Evolutionary conservation across 306 rosid genomes (phyloP), one percentile per base, ranked within the genome.

Genomic region (Argentina anserina): DNA sequence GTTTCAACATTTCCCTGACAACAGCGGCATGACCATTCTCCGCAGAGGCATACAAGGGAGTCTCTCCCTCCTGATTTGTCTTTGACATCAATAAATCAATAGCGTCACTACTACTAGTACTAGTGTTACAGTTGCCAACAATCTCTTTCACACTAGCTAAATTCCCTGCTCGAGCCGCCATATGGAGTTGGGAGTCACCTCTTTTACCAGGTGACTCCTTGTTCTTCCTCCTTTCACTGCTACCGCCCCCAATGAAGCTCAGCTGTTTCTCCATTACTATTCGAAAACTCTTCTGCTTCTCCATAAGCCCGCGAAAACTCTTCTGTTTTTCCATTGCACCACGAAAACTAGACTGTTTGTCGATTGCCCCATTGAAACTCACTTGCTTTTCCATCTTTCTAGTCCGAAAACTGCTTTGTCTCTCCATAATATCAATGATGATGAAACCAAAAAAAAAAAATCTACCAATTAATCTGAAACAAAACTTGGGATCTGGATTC

Each of bases 41-140:
- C 2, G 98, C 87, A 3, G 98, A 97, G 14, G 66, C 90, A 72
- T 93, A 93, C 69, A 93, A 96, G 47, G 98, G 87, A 58, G 98
- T 93, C 83, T 93, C 98, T 69, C 91, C 97, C 77, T 93, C 98
- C 20, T 75, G 88, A 73, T 93, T 93, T 81, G 83, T 87, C 71
- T 86, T 93, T 6, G 89, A 82, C 84, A 33, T 61, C 10, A 90
- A 78, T 72, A 87, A 81, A 67, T 76, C 79, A 66, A 84, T 83
- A 17, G 86, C 46, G 29, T 86, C 94, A 14, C 72, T 26, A 59
- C 17, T 13, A 50, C n/a, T 60, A 55, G 7, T 34, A 61, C 66
- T 61, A 31, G 66, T 6, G 13, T 76, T 77, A 67, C 75, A 81
- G 45, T 76, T 78, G 79, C 79, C 88, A 81, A 93, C 83, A 47